phyloP scores from a whole-genome alignment of 2,329 filamentous ascomycete species.

The Aspergillus sp. region DNA sequence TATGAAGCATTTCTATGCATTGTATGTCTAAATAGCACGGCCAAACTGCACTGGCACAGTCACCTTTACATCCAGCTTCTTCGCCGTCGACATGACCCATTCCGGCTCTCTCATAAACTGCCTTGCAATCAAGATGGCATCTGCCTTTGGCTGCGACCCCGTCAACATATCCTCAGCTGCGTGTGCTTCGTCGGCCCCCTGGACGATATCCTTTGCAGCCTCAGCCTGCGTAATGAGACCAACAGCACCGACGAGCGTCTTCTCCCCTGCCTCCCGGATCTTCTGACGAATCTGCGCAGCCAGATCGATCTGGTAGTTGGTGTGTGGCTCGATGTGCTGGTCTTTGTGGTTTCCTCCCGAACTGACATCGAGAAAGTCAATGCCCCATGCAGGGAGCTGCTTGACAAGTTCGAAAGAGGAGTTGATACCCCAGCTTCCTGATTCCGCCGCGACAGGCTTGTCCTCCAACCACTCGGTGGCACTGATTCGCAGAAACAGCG shows the following conservation, averaged over 20 bases:
- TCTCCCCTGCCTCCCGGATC: constrained; percentile 30
- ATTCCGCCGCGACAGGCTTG: constrained; percentile 11
- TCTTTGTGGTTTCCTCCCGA: constrained; percentile 62
- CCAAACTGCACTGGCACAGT: constrained; percentile 46
- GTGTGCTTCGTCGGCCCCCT: constrained; percentile 26
- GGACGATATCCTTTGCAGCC: constrained; percentile 45
- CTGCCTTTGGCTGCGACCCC: constrained; percentile 30
- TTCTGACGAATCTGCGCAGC: constrained; percentile 41
- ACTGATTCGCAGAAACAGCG: constrained; percentile 66
- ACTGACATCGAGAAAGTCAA: constrained; percentile 5
- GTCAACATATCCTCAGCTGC: constrained; percentile 21
- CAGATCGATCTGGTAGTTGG: constrained; percentile 36
- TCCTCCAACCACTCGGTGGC: constrained; percentile 69
- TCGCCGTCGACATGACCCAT: constrained; percentile 50
- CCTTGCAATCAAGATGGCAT: constrained; percentile 49
- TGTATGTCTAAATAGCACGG: constrained; percentile 11
- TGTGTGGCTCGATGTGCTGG: constrained; percentile 22
- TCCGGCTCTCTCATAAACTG: constrained; percentile 54
- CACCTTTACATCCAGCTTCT: constrained; percentile 45
- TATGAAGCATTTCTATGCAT: background rate
- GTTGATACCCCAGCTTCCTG: constrained; percentile 36
- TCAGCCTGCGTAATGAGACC: constrained; percentile 51
- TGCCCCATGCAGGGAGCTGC: background rate
- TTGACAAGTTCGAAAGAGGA: constrained; percentile 25
- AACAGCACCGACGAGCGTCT: constrained; percentile 48